phyloP scores from a whole-genome alignment of 805 yeast species.

The Yarrowia sp. region DNA sequence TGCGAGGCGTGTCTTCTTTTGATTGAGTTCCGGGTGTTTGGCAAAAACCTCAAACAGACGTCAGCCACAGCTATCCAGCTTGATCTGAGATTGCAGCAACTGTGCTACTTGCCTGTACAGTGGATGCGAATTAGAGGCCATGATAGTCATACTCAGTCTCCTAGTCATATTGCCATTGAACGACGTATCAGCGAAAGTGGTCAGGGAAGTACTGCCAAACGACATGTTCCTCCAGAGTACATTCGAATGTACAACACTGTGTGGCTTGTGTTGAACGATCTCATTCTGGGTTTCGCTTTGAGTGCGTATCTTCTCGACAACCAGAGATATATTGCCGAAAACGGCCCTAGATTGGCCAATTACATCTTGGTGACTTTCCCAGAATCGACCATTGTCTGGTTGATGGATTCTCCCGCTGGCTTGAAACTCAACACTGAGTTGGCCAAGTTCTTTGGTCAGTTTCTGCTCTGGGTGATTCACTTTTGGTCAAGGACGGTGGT shows the following conservation, averaged over 20 bases:
- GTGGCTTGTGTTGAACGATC: slow-evolving; percentile 87
- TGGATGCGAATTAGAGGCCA: slow-evolving; percentile 46
- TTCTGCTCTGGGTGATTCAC: slow-evolving; percentile 82
- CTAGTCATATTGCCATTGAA: slow-evolving; percentile 46
- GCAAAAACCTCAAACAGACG: slow-evolving; percentile 48
- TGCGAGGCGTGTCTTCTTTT: slow-evolving; percentile 48
- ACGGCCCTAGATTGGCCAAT: slow-evolving; percentile 43
- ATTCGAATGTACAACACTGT: slow-evolving; percentile 80
- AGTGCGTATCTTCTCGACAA: slow-evolving; percentile 57
- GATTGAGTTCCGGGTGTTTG: slow-evolving; percentile 46
- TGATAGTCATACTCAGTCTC: slow-evolving; percentile 29
- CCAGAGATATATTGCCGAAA: not conserved
- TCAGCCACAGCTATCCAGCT: slow-evolving; percentile 79
- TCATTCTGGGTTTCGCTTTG: slow-evolving; percentile 72
- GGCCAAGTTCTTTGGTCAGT: slow-evolving; percentile 83
- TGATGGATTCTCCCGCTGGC: slow-evolving; percentile 92
- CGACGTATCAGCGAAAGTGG: slow-evolving; percentile 57
- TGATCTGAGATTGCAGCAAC: slow-evolving; percentile 76
- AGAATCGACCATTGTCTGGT: slow-evolving; percentile 55
- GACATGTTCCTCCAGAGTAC: slow-evolving; percentile 56
- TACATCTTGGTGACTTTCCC: slow-evolving; percentile 53
- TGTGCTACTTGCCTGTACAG: slow-evolving; percentile 81
- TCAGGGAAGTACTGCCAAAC: slow-evolving; percentile 52
- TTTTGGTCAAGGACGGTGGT: slow-evolving; percentile 58
- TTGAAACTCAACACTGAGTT: slow-evolving; percentile 87